Evolutionary conservation across 805 yeast species (phyloP).

Genomic region (Suhomyces sp.): DNA sequence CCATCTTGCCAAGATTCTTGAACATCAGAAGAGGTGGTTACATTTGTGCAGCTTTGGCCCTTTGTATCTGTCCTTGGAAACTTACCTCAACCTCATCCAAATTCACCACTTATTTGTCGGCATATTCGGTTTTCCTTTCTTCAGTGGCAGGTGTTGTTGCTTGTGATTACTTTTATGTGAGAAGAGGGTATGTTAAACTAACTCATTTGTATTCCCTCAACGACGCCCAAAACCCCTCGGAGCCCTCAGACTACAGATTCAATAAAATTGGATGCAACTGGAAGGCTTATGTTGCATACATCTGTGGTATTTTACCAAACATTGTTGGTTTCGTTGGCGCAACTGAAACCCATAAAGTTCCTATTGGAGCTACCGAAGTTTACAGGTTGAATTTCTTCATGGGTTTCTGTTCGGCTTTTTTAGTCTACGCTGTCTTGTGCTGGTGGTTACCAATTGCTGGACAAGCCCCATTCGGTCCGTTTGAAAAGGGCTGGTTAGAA

Average conservation of each 20-base stretch:
- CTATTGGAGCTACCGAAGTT: constrained; percentile 71
- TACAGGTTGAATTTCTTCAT: constrained; percentile 73
- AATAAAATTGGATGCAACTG: constrained; percentile 67
- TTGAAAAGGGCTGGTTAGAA: constrained; percentile 61
- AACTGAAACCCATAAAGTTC: constrained; percentile 64
- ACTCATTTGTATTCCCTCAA: constrained; percentile 58
- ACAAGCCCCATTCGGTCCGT: constrained; percentile 28
- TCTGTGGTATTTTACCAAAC: constrained; percentile 78
- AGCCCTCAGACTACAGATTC: constrained; percentile 52
- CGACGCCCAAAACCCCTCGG: constrained; percentile 31
- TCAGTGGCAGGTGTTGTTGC: constrained; percentile 77
- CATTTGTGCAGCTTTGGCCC: constrained; percentile 68
- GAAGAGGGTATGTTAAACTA: constrained; percentile 67
- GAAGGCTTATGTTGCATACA: constrained; percentile 79
- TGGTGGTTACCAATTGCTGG: constrained; percentile 51
- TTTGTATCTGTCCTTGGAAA: constrained; percentile 81
- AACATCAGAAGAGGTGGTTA: constrained; percentile 80
- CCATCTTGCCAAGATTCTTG: constrained; percentile 58
- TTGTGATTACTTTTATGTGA: constrained; percentile 64
- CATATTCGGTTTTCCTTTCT: constrained; percentile 78
- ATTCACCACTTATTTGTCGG: constrained; percentile 77
- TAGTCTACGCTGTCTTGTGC: constrained; percentile 53
- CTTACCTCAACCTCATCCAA: constrained; percentile 64
- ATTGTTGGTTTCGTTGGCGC: constrained; percentile 88
- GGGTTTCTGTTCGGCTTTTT: constrained; percentile 62